Conservation (phyloP, 192 early-diverging fungal species). For the Phycomyces nitens region DNA sequence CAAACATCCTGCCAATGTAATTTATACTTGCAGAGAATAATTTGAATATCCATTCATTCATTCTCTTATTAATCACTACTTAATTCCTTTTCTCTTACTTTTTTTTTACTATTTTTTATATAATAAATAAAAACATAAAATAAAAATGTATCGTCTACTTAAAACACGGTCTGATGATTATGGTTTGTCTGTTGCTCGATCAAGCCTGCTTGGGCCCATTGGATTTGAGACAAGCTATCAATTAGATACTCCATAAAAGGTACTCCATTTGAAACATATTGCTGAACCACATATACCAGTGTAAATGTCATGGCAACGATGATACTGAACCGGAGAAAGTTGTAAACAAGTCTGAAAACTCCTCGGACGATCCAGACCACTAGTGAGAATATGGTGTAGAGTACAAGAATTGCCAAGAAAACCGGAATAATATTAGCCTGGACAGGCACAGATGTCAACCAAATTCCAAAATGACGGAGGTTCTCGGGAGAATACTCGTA, state of each 20-base stretch:
- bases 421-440: constrained; percentile 30
- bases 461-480: constrained; percentile 8
- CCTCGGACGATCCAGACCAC: constrained; percentile 16
- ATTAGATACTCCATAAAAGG: constrained; percentile 1
- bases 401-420: constrained; percentile 18
- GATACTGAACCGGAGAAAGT: constrained; percentile 28
- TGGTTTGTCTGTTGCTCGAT: too few relatives aligned
- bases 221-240: background rate
- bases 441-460: constrained; percentile 19
- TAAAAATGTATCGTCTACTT: too few relatives aligned
- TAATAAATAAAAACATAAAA: too few relatives aligned
- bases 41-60: background rate
- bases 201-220: background rate
- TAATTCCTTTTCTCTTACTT: background rate
- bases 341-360: constrained; percentile 14
- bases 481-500: constrained; percentile 13
- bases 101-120: too few relatives aligned
- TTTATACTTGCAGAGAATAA: constrained; percentile 44
- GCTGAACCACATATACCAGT: constrained; percentile 14
- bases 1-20: constrained; percentile 51
- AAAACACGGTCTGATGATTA: too few relatives aligned
- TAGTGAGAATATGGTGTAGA: constrained; percentile 28
- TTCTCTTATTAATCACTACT: background rate
- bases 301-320: constrained; percentile 12
- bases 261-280: constrained; percentile 11